phyloP scores from a whole-genome alignment of 140 eudicot genomes.

The Artemisia princeps region DNA sequence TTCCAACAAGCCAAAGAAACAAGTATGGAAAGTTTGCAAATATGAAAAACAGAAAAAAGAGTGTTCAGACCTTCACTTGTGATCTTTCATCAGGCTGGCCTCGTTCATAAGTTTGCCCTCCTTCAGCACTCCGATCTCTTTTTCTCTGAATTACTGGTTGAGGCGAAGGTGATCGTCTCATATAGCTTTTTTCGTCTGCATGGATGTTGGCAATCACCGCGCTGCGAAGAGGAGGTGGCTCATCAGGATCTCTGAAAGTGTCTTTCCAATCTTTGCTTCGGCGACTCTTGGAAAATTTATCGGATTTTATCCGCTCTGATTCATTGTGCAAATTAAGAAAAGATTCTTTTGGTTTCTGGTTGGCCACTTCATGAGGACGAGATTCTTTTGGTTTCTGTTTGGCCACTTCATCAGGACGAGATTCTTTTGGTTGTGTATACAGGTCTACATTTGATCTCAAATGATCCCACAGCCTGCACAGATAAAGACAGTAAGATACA shows the following conservation, averaged over 20 bases:
- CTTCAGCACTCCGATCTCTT: constrained; percentile 60
- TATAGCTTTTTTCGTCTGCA: constrained; percentile 32
- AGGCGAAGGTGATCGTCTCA: constrained; percentile 42
- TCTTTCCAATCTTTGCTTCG: constrained; percentile 55
- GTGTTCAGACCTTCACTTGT: constrained; percentile 44
- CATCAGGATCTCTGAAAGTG: constrained; percentile 39
- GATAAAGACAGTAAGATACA: neutral
- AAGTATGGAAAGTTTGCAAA: no score
- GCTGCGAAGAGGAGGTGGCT: constrained; percentile 54
- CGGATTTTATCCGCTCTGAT: constrained; percentile 32
- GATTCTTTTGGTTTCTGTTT: constrained; percentile 32
- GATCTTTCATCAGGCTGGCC: constrained; percentile 39
- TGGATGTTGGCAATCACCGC: constrained; percentile 32
- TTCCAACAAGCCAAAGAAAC: no score
- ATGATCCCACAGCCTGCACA: constrained; percentile 90
- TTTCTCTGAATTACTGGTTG: constrained; percentile 43
- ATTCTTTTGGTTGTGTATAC: constrained; percentile 53
- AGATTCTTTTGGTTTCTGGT: constrained; percentile 28
- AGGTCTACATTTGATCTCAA: constrained; percentile 51
- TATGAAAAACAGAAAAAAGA: neutral
- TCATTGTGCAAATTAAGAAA: constrained; percentile 7
- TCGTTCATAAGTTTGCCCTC: constrained; percentile 46
- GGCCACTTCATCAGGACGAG: constrained; percentile 36
- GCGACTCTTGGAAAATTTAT: constrained; percentile 33
- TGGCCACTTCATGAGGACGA: constrained; percentile 25